Base-by-base conservation (phyloP, 2,329 filamentous ascomycete species). In the Nothophaeocryptopus gaeumannii region DNA sequence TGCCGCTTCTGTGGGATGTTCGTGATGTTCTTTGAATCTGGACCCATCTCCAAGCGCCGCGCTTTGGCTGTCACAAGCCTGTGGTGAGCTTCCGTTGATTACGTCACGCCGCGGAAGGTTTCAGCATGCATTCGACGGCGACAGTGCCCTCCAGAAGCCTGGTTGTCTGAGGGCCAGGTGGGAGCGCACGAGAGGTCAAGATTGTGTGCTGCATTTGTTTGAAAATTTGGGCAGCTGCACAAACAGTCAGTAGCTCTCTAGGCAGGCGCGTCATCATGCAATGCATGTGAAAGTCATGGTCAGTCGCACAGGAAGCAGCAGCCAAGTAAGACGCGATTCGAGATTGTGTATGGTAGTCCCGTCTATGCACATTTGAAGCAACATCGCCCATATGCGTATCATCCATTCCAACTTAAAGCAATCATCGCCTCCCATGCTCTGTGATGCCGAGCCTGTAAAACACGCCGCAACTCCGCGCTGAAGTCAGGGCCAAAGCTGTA, bases 381-480 rank as follows among this genome's bases (percentile, higher is more conserved):
- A 47, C 26, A 34, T 34, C n/a, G 14, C 31, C 36, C 37, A 36
- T 30, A 37, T 36, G 15, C 31, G 30, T 38, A 34, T 40, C 37
- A 37, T 48, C 32, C 31, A 16, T 30, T 29, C 16, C 32, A 30
- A 48, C 20, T 26, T 26, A 26, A 26, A 26, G 20, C 20, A 40
- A 16, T 40, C n/a, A 29, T 36, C 41, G 32, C 15, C 29, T 15
- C 45, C 30, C 33, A 20, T 39, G 38, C 38, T 42, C 32, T 48
- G 42, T 41, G 26, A 26, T 26, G 20, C 20, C 33, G 45, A 39
- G 33, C 38, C 45, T 29, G 34, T 32, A 53, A 34, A 12, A 32
- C 45, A 39, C 40, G 50, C 50, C 50, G 16, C 12, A 53, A 53
- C 50, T 48, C 50, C 50, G 48, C 50, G 50, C 50, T 53, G 40